Conservation (phyloP, 352 stramenopile species). For the Globisporangium radiosum region DNA sequence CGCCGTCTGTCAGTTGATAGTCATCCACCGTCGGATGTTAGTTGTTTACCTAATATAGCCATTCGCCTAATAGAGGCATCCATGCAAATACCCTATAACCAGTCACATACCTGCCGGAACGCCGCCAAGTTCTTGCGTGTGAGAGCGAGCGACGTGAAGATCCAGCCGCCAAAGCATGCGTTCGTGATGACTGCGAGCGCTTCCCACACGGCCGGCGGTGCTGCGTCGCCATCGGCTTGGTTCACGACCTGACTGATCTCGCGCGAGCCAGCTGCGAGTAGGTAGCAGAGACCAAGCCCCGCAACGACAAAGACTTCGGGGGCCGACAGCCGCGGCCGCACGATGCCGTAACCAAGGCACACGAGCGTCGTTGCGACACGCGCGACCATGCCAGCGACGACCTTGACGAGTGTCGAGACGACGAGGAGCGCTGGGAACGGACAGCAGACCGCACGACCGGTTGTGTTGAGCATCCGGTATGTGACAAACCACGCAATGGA, state of each 20-base stretch:
- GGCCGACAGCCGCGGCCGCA: constrained; percentile 63
- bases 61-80: too few species aligned
- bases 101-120: constrained; percentile 55
- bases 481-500: constrained; percentile 72
- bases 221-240: constrained; percentile 59
- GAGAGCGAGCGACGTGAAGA: constrained; percentile 72
- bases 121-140: constrained; percentile 74
- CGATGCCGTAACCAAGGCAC: constrained; percentile 76
- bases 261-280: constrained; percentile 66
- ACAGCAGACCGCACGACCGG: constrained; percentile 64
- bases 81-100: background rate
- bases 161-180: constrained; percentile 78
- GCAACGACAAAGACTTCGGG: constrained; percentile 70
- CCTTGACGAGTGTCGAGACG: constrained; percentile 66
- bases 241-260: constrained; percentile 79
- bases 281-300: constrained; percentile 74
- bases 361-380: constrained; percentile 72
- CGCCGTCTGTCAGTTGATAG: constrained; percentile 27
- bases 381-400: constrained; percentile 66
- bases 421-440: constrained; percentile 65
- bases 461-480: constrained; percentile 69
- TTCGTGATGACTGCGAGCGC: constrained; percentile 74
- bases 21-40: too few species aligned
- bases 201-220: constrained; percentile 69
- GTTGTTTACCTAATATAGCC: too few species aligned